Evolutionary conservation across 2,329 filamentous ascomycete genomes (phyloP).

Genomic region (Cucurbitaria berberidis): DNA sequence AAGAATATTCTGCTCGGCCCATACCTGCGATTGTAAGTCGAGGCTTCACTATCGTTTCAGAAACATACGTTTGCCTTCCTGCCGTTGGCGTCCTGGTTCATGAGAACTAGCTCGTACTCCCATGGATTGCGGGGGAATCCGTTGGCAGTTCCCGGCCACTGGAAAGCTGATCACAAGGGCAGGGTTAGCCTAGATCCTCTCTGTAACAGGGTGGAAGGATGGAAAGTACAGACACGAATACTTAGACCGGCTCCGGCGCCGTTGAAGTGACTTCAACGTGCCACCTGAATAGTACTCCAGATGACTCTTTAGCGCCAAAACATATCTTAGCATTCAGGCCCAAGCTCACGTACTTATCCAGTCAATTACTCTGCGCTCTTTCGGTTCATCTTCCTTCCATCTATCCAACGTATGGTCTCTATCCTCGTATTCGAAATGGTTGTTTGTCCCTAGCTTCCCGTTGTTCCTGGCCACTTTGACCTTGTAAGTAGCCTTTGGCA

Average conservation of each 20-base stretch:
- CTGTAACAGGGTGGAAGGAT: neutral
- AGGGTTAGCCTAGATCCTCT: neutral
- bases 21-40: slow-evolving; percentile 1
- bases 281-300: neutral
- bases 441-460: neutral
- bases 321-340: neutral
- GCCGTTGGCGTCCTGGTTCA: slow-evolving; percentile 2
- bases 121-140: slow-evolving; percentile 3
- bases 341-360: slow-evolving; percentile 5
- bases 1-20: neutral
- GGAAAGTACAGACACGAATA: neutral
- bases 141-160: slow-evolving; percentile 3
- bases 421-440: slow-evolving; percentile 5
- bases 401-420: neutral
- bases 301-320: neutral
- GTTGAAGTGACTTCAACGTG: neutral
- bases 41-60: neutral
- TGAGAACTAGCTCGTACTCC: slow-evolving; percentile 7
- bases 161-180: neutral
- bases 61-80: slow-evolving; percentile 7
- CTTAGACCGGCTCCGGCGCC: neutral
- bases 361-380: slow-evolving; percentile 3
- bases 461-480: slow-evolving; percentile 5
- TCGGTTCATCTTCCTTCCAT: neutral
- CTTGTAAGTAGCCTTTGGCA: neutral